Evolutionary conservation across 345 rosid species (phyloP), one percentile per base, ranked within the genome.

Genomic region (Aegle marmelos): DNA sequence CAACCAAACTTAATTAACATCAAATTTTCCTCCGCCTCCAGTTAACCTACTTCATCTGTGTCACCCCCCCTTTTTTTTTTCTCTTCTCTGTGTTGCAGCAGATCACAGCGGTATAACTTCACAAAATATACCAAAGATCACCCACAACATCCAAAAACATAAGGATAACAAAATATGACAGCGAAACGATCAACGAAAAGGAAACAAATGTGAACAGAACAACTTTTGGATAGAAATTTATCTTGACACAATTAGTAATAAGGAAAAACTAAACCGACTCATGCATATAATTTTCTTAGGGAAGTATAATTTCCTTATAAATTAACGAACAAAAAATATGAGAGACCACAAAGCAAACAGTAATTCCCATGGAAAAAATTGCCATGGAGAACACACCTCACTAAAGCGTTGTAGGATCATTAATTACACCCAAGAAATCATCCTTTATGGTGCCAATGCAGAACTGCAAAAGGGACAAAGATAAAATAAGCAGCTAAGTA

Each of bases 381-480:
- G 41, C 4, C 11, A 39, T 9, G 10, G 48, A 41, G 48, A 41
- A 41, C 9, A 41, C 9, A 41, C 70, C 79, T 68, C 82, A 58
- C 77, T 90, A 92, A 60, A 83, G 87, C 0, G 89, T 79, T 63
- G 91, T 82, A 45, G 97, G 98, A 84, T 94, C 97, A 78, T 92
- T 91, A 34, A 95, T 91, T 83, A 95, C 98, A 27, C 97, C 98
- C 88, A 93, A 85, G 87, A 91, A 95, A 79, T 95, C 94, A 73
- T 91, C 98, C 82, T 90, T 93, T 77, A 93, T 93, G 76, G 95
- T 93, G 60, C 98, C 98, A 27, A 95, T 93, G 79, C 98, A 93
- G 82, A 95, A 93, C 98, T 93, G 93, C 87, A 84, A 84, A 75
- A 34, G 60, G 0, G 24, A 9, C 56, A 77, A 24, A 57, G 48